Conservation (phyloP, 331 rosid species). For the Acacia pycnantha region DNA sequence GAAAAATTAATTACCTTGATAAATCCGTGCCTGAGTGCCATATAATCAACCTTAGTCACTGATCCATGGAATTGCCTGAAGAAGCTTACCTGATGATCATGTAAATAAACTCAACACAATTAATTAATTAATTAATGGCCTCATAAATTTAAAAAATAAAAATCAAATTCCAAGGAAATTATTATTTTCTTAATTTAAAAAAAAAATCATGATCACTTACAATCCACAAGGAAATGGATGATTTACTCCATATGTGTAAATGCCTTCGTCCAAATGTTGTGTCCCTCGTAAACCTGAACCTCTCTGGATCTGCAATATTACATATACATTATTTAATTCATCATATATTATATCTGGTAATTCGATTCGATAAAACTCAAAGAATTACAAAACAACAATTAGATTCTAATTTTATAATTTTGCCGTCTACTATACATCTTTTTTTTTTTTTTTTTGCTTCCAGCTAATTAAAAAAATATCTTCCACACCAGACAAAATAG, state of each 20-base stretch:
- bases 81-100: constrained; percentile 56
- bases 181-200: neutral
- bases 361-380: neutral
- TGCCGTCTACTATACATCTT: neutral
- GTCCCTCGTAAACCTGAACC: constrained; percentile 73
- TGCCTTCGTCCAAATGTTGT: constrained; percentile 75
- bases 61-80: constrained; percentile 67
- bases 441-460: neutral
- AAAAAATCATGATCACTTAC: constrained; percentile 26
- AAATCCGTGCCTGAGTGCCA: constrained; percentile 72
- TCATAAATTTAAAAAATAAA: neutral
- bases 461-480: neutral
- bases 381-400: neutral
- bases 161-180: neutral
- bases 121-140: neutral
- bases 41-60: constrained; percentile 57
- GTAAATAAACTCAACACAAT: neutral
- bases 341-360: neutral
- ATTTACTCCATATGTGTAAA: constrained; percentile 53
- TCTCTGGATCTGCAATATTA: constrained; percentile 55
- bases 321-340: neutral
- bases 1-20: constrained; percentile 38
- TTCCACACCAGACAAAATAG: neutral
- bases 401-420: neutral
- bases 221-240: constrained; percentile 51